Evolutionary conservation across 345 rosid genomes (phyloP).

Genomic region (Rhizophora apiculata): DNA sequence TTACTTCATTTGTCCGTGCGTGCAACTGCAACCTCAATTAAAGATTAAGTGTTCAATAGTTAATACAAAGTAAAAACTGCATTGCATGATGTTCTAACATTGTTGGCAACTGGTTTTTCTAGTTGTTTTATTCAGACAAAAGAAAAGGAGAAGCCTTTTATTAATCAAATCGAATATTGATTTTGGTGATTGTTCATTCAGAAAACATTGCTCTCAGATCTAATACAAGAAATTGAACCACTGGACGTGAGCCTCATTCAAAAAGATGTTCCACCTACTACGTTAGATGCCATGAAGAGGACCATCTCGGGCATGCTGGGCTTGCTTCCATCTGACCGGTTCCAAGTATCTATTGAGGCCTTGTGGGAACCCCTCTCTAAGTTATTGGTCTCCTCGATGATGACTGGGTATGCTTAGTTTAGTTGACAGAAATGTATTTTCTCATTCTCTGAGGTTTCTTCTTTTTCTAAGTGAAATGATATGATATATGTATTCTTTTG

Average conservation of each 20-base stretch:
- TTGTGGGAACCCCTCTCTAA: slow-evolving; percentile 92
- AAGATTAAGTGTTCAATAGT: neutral
- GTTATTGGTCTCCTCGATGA: slow-evolving; percentile 86
- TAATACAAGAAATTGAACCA: slow-evolving; percentile 89
- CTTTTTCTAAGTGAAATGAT: neutral
- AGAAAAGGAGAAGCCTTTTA: neutral
- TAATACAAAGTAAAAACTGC: neutral
- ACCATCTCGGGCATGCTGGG: slow-evolving; percentile 98
- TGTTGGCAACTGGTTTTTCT: neutral
- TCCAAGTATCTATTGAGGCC: slow-evolving; percentile 84
- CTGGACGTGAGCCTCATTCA: slow-evolving; percentile 87
- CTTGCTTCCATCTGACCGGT: slow-evolving; percentile 88
- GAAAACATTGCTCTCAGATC: slow-evolving; percentile 59
- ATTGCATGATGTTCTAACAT: neutral
- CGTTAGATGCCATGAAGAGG: slow-evolving; percentile 95
- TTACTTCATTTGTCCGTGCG: too few relatives aligned
- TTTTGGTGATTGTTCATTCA: slow-evolving; percentile 27
- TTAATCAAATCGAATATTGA: neutral
- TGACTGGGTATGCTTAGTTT: slow-evolving; percentile 79
- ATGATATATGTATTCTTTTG: neutral
- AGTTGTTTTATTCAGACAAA: neutral
- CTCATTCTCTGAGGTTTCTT: neutral
- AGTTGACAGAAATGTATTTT: neutral
- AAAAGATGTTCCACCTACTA: slow-evolving; percentile 75
- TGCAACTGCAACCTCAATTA: neutral